A percentile compares a stretch with the other conserved stretches of the same genome.
Conservation (phyloP, 139 green algal genomes). For the Dunaliella primolecta region DNA sequence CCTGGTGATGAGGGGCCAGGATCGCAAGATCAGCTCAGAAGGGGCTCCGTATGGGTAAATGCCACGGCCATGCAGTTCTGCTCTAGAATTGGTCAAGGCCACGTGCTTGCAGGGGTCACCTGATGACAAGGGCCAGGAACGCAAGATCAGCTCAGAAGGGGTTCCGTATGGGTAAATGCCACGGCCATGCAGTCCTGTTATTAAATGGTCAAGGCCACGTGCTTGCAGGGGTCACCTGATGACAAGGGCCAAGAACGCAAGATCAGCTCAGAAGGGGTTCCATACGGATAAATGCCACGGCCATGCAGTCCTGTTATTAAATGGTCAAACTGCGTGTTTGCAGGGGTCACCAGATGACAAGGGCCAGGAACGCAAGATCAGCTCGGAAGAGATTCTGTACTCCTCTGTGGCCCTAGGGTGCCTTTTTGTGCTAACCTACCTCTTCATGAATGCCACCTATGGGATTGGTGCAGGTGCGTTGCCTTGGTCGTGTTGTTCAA, state of each 20-base stretch:
- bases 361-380: not conserved
- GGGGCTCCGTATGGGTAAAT: no score
- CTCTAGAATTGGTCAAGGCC: no score
- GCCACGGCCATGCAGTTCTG: no score
- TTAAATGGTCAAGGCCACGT: no score
- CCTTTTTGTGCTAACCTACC: conserved; percentile 43
- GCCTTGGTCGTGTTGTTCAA: not conserved
- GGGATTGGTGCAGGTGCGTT: conserved; percentile 51
- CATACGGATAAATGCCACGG: no score
- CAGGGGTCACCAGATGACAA: not conserved
- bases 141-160: not conserved
- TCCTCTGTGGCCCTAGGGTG: not conserved
- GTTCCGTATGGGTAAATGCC: no score
- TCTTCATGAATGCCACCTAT: conserved; percentile 63
- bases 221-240: not conserved
- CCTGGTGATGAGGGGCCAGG: not conserved
- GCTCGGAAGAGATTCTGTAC: not conserved
- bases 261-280: not conserved
- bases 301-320: no score
- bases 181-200: no score
- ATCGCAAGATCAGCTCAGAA: no score
- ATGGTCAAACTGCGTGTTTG: no score
- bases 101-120: not conserved
- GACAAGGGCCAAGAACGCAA: not conserved
- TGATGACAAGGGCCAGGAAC: not conserved